These are phyloP conservation scores for Iris macrosiphon DNA, from an alignment of 106 monocot genomes.

Conservation along the genomic window DNA sequence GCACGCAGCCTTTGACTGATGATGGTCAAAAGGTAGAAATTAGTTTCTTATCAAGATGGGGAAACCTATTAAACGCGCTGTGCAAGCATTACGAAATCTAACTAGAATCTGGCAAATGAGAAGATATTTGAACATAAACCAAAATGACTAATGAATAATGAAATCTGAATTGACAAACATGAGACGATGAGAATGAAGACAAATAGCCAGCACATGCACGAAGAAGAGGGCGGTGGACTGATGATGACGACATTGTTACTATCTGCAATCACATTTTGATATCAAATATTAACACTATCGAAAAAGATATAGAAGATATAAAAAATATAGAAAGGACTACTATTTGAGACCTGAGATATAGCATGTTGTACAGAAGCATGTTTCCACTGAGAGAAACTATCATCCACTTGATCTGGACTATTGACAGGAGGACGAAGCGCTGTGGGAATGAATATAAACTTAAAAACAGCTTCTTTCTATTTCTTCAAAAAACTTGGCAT, in stretches of 20 bases:
- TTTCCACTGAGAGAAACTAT: constrained; percentile 71
- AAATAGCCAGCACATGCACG: constrained; percentile 86
- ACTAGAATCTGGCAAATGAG: too few relatives aligned
- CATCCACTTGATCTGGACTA: constrained; percentile 61
- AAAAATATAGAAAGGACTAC: constrained; percentile 4
- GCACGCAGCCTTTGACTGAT: constrained; percentile 80
- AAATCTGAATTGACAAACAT: constrained; percentile 54
- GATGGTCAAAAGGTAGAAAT: constrained; percentile 1
- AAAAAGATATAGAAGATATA: constrained; percentile 2
- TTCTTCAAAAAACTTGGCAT: not conserved
- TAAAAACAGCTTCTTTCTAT: too few relatives aligned
- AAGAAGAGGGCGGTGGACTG: constrained; percentile 61
- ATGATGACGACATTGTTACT: constrained; percentile 54
- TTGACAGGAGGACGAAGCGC: constrained; percentile 77
- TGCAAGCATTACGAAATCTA: too few relatives aligned
- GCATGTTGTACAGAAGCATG: constrained; percentile 58
- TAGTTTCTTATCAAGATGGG: not conserved
- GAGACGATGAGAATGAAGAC: constrained; percentile 60
- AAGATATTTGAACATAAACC: too few relatives aligned
- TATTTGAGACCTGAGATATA: constrained; percentile 63
- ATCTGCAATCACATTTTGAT: constrained; percentile 52
- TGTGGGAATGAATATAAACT: constrained; percentile 23
- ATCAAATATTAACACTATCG: not conserved
- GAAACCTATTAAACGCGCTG: not conserved
- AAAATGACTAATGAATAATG: too few relatives aligned